Evolutionary conservation across 2,329 filamentous ascomycete species (phyloP), one percentile per base, ranked within the genome.

Genomic region (Penicillium hesseltinei): DNA sequence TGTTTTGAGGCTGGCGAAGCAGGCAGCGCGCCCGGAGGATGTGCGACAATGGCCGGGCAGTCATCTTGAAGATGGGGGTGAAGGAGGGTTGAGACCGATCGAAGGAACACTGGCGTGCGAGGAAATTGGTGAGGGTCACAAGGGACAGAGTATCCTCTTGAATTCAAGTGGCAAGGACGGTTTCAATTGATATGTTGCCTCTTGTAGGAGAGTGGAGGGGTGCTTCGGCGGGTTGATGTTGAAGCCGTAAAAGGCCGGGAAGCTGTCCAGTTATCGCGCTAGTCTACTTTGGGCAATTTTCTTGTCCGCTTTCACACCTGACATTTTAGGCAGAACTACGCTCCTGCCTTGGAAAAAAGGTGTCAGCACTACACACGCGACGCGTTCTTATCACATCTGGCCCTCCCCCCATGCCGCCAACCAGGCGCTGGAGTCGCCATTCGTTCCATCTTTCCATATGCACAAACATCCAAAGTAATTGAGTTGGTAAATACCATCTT

Each of bases 1-100:
- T 54, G 36, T 67, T 74, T 65, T 73, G 72, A 35, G 73, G 65
- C 58, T 62, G 60, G 60, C 73, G 74, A 53, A 73, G 63, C 38
- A 76, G 60, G 63, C 72, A 72, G 62, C 74, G 73, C 62, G 74
- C 69, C 56, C 75, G 74, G 51, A 77, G 71, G 59, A 70, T 65
- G 53, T 75, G 68, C 54, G 75, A 73, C 63, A 73, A 60, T 58
- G 71, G 67, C 55, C 75, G 73, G 63, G 68, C 69, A 69, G 70
- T 68, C 75, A 78, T 78, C 61, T 62, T 71, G 68, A 63, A 54
- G 64, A 64, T 64, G 63, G 62, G 56, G 56, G 46, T 61, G 57
- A 56, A 50, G 51, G 51, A 49, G 59, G 51, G 33, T 57, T 58
- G 48, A 48, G 54, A 49, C 27, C 53, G 52, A 52, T 60, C 50